These are phyloP conservation scores for Pyrenochaeta sp. DNA, from an alignment of 2,329 filamentous ascomycete species.

Conservation along the genomic window DNA sequence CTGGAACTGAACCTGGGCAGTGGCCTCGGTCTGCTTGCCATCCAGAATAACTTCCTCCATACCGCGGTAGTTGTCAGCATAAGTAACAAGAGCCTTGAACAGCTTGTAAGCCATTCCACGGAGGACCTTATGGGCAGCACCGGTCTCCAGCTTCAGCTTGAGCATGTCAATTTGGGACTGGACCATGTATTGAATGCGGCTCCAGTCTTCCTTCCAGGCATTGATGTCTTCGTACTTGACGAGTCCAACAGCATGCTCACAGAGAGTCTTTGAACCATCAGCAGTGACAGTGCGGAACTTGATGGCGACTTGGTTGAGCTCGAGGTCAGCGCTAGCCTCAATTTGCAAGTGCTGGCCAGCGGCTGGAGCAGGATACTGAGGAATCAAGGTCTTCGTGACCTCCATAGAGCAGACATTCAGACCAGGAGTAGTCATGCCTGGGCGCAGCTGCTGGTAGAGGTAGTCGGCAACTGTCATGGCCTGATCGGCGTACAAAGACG, in stretches of 20 bases:
- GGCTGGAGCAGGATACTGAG: constrained; percentile 56
- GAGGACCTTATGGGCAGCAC: constrained; percentile 74
- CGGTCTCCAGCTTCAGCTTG: constrained; percentile 68
- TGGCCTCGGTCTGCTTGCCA: constrained; percentile 63
- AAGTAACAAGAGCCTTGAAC: constrained; percentile 65
- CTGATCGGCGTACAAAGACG: constrained; percentile 69
- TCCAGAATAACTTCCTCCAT: constrained; percentile 67
- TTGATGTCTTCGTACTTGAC: constrained; percentile 68
- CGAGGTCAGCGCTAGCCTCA: constrained; percentile 66
- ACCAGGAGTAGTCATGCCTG: constrained; percentile 63
- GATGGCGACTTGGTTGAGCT: constrained; percentile 62
- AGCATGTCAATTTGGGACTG: constrained; percentile 68
- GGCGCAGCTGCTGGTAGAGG: constrained; percentile 68
- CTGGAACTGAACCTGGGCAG: constrained; percentile 62
- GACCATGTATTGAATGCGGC: constrained; percentile 68
- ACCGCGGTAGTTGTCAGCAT: constrained; percentile 63
- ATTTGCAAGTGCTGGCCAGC: constrained; percentile 68
- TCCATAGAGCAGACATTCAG: constrained; percentile 73
- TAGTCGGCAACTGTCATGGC: constrained; percentile 72
- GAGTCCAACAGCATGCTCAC: constrained; percentile 68
- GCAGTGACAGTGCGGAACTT: constrained; percentile 65
- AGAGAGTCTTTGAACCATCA: constrained; percentile 63
- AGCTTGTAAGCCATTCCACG: constrained; percentile 82
- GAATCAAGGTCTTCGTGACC: constrained; percentile 74
- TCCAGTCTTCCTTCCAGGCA: constrained; percentile 70